Base-by-base conservation (phyloP, 2,329 filamentous ascomycete genomes). In the Cyclaneusma minus region DNA sequence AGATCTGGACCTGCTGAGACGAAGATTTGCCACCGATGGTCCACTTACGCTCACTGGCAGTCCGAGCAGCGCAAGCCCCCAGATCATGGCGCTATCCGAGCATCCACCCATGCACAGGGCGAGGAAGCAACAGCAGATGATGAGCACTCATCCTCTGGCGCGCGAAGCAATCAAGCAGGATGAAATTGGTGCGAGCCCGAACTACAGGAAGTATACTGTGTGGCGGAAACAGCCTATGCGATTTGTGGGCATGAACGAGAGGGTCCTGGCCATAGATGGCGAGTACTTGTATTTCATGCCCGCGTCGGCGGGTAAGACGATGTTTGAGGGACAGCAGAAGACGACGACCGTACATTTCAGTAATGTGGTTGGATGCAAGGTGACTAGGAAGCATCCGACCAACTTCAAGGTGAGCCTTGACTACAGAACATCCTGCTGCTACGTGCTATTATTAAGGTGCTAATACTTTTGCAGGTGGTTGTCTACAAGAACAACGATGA, bases 231-330 rank as follows among this genome's bases (percentile, higher is more conserved):
- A 85, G 49, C 74, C 78, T 6, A 82, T 89, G 65, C 72, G 78
- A 13, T 77, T 89, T 40, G 73, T 80, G 21, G 73, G 70, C 4
- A 67, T 77, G 42, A 79, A 80, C 33, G 77, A 84, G 40, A 69
- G 79, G 31, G 68, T 82, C 7, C 57, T 89, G 21, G 72, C 78
- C 24, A 81, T 91, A 37, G 81, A 87, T 40, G 79, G 79, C 32
- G 82, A 91, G 47, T 89, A 85, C 48, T 70, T 91, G 34, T 80
- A 87, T 50, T 83, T 91, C 40, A 76, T 83, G 64, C 79, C 81
- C 14, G 62, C 68, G 2, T 67, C 66, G 3, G 64, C 64, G 7
- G 72, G 73, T 19, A 80, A 78, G 45, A 66, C 69, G 7, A 54
- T 71, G 30, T 64, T 69, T 32, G 70, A 76, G 29, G 63, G 60